phyloP scores from a whole-genome alignment of 1,284 basidiomycete species.

The Trichosporon sp. region DNA sequence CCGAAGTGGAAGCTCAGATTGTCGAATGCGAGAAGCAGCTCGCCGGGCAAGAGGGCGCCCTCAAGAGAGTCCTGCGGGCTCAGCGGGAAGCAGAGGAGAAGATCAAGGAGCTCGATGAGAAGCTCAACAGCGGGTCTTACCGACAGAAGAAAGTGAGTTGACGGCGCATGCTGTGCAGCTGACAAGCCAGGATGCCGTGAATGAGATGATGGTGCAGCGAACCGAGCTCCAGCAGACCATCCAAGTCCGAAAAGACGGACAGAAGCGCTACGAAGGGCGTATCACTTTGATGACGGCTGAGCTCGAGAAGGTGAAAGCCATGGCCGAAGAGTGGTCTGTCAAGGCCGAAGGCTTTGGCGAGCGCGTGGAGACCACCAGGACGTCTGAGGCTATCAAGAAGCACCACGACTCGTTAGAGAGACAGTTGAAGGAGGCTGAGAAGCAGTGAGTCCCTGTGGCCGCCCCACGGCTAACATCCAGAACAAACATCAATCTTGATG shows the following conservation, averaged over 20 bases:
- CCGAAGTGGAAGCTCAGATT: neutral
- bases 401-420: slow-evolving; percentile 61
- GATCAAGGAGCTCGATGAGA: slow-evolving; percentile 62
- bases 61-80: neutral
- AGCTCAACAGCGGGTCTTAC: slow-evolving; percentile 57
- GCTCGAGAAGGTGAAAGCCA: neutral
- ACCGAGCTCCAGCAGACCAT: neutral
- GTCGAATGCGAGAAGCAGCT: neutral
- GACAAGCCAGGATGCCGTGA: neutral
- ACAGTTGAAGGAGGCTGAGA: slow-evolving; percentile 67
- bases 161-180: neutral
- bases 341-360: slow-evolving; percentile 49
- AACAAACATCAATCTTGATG: slow-evolving; percentile 70
- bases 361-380: slow-evolving; percentile 59
- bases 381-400: slow-evolving; percentile 57
- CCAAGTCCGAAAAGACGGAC: neutral
- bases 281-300: neutral
- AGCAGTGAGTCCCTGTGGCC: slow-evolving; percentile 53
- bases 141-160: neutral
- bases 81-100: neutral
- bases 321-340: neutral
- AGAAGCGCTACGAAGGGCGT: neutral
- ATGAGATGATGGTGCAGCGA: neutral
- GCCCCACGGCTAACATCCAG: slow-evolving; percentile 45
- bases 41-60: neutral